Base-by-base conservation (phyloP, 2,329 filamentous ascomycete species). In the Boeremia exigua region DNA sequence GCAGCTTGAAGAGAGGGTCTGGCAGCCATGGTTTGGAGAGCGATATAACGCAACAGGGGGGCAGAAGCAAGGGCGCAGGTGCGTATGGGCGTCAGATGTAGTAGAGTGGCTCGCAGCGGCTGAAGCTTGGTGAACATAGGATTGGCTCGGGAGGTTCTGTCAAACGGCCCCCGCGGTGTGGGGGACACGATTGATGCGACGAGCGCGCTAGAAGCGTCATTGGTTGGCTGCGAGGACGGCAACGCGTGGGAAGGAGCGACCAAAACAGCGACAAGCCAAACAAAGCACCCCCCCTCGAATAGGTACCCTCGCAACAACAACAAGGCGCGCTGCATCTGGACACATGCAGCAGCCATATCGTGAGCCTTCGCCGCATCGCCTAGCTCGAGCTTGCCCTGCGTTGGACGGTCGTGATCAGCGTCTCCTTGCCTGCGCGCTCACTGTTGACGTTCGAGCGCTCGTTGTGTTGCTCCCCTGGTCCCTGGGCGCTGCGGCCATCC, bases 1-100 rank as follows among this genome's bases (percentile, higher is more conserved):
- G 91, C 91, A 52, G 72, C 78, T 58, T 78, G 68, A 53, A 79
- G 70, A 1, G 78, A 78, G 11, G 75, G 74, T 56, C 75, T 76
- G 63, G 69, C 58, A 25, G 73, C 57, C 74, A 77, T 77, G 58
- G 64, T 67, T 51, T 60, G 59, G 12, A 61, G 36, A 48, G 65
- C 54, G 62, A 53, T 59, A 43, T 60, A 61, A 47, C 62, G 47
- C 19, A 50, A 46, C 17, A 47, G 37, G 33, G 42, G n/a, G 33
- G 60, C 36, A 57, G 60, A 50, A 27, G 39, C 46, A 48, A 42
- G 40, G 40, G 39, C 12, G 44, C 36, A 56, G 55, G 39, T 36
- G 34, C 36, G 53, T 55, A 48, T 38, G 15, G 60, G 52, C 42
- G 55, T 60, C 25, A 50, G 37, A 45, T 63, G 59, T 47, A 62